phyloP scores from a whole-genome alignment of 768 basidiomycete genomes.

The Rhodotorula kratochvilovae region DNA sequence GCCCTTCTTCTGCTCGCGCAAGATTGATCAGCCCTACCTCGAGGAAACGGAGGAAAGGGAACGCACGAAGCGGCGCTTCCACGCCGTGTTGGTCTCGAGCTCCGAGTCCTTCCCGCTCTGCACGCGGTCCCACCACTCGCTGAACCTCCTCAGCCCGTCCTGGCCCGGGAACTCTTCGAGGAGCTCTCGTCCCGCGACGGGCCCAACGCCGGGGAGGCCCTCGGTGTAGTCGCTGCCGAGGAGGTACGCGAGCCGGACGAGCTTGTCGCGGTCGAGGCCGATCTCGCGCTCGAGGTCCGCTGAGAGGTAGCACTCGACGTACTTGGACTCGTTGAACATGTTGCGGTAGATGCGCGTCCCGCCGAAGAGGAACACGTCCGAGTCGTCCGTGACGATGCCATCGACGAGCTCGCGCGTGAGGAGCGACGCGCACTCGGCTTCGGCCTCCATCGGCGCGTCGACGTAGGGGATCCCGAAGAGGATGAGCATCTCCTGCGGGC shows the following conservation, averaged over 20 bases:
- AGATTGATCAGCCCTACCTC: background rate
- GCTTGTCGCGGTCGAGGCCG: constrained; percentile 74
- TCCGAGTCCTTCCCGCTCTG: constrained; percentile 81
- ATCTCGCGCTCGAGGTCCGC: constrained; percentile 81
- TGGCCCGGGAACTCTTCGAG: constrained; percentile 86
- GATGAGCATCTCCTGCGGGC: constrained; percentile 70
- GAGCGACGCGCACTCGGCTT: constrained; percentile 94
- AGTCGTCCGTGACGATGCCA: constrained; percentile 97
- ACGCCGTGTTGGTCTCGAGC: constrained; percentile 62
- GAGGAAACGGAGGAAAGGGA: background rate
- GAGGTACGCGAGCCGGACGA: constrained; percentile 84
- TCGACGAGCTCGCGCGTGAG: constrained; percentile 80
- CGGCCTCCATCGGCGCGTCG: constrained; percentile 98
- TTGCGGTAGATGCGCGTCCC: constrained; percentile 95
- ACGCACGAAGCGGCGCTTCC: constrained; percentile 54
- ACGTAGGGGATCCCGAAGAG: constrained; percentile 97
- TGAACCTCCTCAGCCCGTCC: constrained; percentile 72
- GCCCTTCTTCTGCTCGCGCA: constrained; percentile 67
- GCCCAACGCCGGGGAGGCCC: constrained; percentile 84
- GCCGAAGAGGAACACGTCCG: constrained; percentile 97
- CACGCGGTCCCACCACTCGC: constrained; percentile 89
- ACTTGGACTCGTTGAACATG: constrained; percentile 99
- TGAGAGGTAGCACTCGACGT: constrained; percentile 88
- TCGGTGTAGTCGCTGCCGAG: constrained; percentile 96
- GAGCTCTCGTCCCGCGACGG: constrained; percentile 93